These are phyloP conservation scores for Orbilia quercus DNA, from an alignment of 2,329 filamentous ascomycete genomes.

Conservation along the genomic window DNA sequence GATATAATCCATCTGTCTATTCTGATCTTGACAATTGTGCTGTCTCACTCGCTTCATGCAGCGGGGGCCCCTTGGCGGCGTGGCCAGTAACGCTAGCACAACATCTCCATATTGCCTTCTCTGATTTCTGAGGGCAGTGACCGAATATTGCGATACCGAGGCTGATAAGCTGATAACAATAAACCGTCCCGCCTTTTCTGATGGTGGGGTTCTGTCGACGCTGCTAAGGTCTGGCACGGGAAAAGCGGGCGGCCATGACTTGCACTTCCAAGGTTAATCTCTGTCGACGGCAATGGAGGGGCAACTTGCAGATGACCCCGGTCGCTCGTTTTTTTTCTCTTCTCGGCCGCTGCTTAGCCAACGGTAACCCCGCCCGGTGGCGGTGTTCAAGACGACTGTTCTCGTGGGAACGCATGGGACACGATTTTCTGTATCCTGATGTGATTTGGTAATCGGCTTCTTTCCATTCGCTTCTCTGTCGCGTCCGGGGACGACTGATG, in stretches of 20 bases:
- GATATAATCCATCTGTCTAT: too few relatives aligned
- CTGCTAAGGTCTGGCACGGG: conserved; percentile 6
- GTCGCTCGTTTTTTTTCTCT: conserved; percentile 13
- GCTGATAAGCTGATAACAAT: conserved; percentile 25
- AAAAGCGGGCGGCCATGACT: not conserved
- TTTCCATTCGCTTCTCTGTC: not conserved
- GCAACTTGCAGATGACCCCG: conserved; percentile 54
- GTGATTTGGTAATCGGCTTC: not conserved
- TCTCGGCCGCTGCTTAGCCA: conserved; percentile 15
- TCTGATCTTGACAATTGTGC: too few relatives aligned
- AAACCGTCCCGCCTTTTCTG: not conserved
- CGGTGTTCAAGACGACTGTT: conserved; percentile 8
- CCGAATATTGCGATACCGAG: not conserved
- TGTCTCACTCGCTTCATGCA: too few relatives aligned
- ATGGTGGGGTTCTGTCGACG: conserved; percentile 28
- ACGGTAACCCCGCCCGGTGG: conserved; percentile 23
- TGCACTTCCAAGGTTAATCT: conserved; percentile 5
- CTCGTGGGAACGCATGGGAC: too few relatives aligned
- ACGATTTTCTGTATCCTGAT: not conserved
- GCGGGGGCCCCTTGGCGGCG: too few relatives aligned
- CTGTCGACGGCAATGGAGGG: conserved; percentile 47
- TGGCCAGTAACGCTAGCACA: too few relatives aligned
- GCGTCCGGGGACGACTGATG: not conserved
- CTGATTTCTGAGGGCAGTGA: too few relatives aligned
- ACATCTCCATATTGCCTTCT: too few relatives aligned